Evolutionary conservation across 805 yeast species (phyloP).

Genomic region (Ogataea siamensis): DNA sequence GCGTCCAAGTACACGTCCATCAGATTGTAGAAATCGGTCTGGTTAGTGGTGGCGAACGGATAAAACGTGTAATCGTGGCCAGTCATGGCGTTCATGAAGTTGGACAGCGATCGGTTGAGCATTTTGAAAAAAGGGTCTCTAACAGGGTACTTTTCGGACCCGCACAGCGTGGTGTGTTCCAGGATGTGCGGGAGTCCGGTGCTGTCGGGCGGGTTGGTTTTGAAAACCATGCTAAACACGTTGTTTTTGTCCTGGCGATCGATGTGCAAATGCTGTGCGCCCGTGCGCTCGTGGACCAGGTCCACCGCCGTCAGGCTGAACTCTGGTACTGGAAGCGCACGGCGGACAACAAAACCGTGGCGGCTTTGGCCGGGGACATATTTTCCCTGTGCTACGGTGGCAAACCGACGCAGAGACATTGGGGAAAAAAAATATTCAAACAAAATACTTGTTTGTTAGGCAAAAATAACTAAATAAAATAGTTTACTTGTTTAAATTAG

Average conservation of each 20-base stretch:
- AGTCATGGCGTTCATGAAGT: conserved; percentile 99
- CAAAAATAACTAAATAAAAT: background rate
- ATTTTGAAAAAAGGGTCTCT: conserved; percentile 97
- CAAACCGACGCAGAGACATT: conserved; percentile 14
- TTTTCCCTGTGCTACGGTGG: conserved; percentile 30
- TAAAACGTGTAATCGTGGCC: conserved; percentile 95
- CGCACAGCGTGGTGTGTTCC: conserved; percentile 95
- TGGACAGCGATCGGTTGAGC: conserved; percentile 91
- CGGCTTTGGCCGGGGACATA: conserved; percentile 63
- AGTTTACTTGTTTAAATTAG: background rate
- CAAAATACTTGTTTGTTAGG: background rate
- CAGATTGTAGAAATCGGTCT: conserved; percentile 74
- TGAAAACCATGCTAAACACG: conserved; percentile 85
- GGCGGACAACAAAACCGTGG: conserved; percentile 66
- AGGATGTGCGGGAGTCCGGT: conserved; percentile 96
- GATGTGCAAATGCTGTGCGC: conserved; percentile 80
- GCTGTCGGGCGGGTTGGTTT: conserved; percentile 91
- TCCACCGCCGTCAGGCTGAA: conserved; percentile 77
- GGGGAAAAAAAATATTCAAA: conserved; percentile 11
- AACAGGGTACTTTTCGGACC: conserved; percentile 87
- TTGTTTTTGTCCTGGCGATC: conserved; percentile 81
- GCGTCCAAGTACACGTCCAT: conserved; percentile 87
- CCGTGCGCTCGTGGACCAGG: conserved; percentile 63
- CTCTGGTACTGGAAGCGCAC: conserved; percentile 74
- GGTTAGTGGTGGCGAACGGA: conserved; percentile 94